Conservation (phyloP, 1,284 basidiomycete genomes). For the Flammula alnicola region DNA sequence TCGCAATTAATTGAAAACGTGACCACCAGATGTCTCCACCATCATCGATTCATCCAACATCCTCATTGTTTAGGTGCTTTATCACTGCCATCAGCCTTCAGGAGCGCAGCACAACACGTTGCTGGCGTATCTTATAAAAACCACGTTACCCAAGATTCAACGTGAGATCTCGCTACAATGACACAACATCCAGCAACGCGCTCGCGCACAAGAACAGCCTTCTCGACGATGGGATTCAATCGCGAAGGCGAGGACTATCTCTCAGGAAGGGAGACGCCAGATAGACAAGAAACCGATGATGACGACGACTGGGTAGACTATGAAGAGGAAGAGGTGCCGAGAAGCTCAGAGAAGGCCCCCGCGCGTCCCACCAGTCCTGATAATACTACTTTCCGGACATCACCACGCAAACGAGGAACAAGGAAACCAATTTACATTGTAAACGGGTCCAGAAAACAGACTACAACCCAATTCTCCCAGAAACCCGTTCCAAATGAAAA, state of each 20-base stretch:
- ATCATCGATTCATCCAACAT: too few species aligned
- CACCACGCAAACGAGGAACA: slow-evolving; percentile 5
- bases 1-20: too few species aligned
- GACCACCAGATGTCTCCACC: too few species aligned
- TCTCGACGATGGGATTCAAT: neutral
- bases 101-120: too few species aligned
- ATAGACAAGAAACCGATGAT: slow-evolving; percentile 2
- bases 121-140: too few species aligned
- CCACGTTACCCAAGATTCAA: too few species aligned
- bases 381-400: slow-evolving; percentile 1
- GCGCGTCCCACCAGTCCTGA: slow-evolving; percentile 7
- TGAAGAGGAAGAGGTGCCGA: slow-evolving; percentile 22
- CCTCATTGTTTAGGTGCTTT: too few species aligned
- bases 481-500: slow-evolving; percentile 1
- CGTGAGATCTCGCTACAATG: too few species aligned
- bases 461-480: neutral
- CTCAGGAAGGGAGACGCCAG: slow-evolving; percentile 13
- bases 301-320: slow-evolving; percentile 27
- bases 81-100: too few species aligned
- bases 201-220: slow-evolving; percentile 12
- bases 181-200: slow-evolving; percentile 19
- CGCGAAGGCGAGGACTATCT: neutral
- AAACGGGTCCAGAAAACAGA: slow-evolving; percentile 15
- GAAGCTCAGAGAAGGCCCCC: neutral
- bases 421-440: neutral